Conservation (phyloP, 2,329 filamentous ascomycete genomes). For the Aspergillus sergii region DNA sequence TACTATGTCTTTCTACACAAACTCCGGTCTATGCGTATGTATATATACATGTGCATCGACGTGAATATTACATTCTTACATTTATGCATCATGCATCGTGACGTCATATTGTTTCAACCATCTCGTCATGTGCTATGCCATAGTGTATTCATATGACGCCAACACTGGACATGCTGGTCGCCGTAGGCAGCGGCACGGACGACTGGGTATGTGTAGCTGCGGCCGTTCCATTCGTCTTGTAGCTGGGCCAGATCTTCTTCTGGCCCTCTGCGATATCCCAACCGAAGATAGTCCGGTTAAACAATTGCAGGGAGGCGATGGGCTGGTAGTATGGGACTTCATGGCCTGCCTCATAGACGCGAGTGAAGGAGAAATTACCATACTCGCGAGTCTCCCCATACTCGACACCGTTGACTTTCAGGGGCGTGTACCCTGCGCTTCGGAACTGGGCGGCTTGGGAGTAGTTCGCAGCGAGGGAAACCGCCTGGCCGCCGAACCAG, state of each 20-base stretch:
- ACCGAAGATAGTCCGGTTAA: slow-evolving; percentile 61
- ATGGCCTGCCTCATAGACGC: slow-evolving; percentile 69
- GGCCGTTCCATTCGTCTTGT: slow-evolving; percentile 43
- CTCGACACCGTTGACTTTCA: slow-evolving; percentile 67
- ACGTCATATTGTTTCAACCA: neutral
- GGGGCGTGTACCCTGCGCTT: slow-evolving; percentile 70
- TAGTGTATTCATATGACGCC: neutral
- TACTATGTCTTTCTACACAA: neutral
- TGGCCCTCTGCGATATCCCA: slow-evolving; percentile 59
- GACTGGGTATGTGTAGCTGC: slow-evolving; percentile 51
- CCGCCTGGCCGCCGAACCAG: slow-evolving; percentile 71
- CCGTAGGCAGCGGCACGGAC: slow-evolving; percentile 37
- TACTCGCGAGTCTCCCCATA: slow-evolving; percentile 74
- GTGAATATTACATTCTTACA: neutral
- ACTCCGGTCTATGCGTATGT: neutral
- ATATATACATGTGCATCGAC: neutral
- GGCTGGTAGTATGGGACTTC: slow-evolving; percentile 62
- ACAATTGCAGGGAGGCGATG: slow-evolving; percentile 61
- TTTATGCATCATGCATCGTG: neutral
- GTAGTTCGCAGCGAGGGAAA: slow-evolving; percentile 63
- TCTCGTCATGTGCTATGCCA: neutral
- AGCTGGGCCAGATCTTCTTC: slow-evolving; percentile 34
- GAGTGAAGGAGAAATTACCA: slow-evolving; percentile 71
- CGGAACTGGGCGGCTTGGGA: slow-evolving; percentile 60
- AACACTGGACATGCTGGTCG: slow-evolving; percentile 14